Evolutionary conservation across 164 flowering plant species (phyloP).

Genomic region (Vitis amurensis): DNA sequence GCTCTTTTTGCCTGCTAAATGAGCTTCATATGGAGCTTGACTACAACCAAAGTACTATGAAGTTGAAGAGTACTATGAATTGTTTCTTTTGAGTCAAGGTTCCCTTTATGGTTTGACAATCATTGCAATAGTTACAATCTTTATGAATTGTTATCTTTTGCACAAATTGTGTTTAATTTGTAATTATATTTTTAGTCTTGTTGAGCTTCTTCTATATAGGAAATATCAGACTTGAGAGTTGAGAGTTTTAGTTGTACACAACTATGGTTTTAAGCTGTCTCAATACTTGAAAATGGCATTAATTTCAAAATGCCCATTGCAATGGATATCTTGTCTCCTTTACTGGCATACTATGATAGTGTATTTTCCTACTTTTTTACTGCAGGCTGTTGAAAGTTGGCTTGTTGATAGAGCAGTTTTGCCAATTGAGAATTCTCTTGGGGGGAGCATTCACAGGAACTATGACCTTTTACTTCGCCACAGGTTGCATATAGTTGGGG

Average conservation of each 20-base stretch:
- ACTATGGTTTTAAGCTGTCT: too few relatives aligned
- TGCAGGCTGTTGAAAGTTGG: slow-evolving; percentile 88
- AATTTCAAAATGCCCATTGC: too few relatives aligned
- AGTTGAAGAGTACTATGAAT: neutral
- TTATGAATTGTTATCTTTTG: neutral
- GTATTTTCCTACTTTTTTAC: slow-evolving; percentile 1
- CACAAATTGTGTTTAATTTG: too few relatives aligned
- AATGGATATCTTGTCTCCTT: neutral
- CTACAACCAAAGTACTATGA: too few relatives aligned
- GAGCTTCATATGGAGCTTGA: too few relatives aligned
- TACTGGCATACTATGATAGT: neutral
- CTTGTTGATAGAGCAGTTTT: slow-evolving; percentile 94
- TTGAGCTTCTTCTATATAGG: neutral
- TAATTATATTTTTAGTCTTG: neutral
- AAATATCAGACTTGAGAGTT: too few relatives aligned
- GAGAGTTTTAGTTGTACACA: too few relatives aligned
- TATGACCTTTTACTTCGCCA: slow-evolving; percentile 91
- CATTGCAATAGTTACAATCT: neutral
- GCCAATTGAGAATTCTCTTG: slow-evolving; percentile 93
- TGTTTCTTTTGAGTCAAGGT: neutral
- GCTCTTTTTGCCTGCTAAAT: too few relatives aligned
- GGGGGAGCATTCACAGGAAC: slow-evolving; percentile 96
- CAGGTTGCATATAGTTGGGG: slow-evolving; percentile 95
- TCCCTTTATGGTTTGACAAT: neutral
- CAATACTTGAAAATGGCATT: too few relatives aligned